Percentiles rank a stretch among this genome's conserved stretches.
Conservation (phyloP, 169 alveolate genomes). For the Plasmodium malariae region DNA sequence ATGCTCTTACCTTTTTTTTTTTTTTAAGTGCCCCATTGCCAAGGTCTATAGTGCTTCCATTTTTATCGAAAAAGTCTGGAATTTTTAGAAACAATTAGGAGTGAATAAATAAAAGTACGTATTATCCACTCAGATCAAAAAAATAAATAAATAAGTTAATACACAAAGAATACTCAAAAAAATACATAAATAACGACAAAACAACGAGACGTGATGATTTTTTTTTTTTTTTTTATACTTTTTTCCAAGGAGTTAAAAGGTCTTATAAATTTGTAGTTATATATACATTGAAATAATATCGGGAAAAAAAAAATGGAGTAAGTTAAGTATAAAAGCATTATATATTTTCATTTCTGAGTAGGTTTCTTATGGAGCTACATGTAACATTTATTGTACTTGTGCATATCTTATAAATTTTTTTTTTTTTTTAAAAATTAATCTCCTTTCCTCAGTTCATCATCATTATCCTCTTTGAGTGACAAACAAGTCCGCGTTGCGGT, state of each 20-base stretch:
- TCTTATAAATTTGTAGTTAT: neutral
- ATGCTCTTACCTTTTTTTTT: slow-evolving; percentile 19
- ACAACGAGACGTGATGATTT: neutral
- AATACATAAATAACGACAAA: neutral
- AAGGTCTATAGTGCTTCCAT: slow-evolving; percentile 57
- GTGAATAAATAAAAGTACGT: too few species aligned
- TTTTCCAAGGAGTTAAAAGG: neutral
- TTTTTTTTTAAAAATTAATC: too few species aligned
- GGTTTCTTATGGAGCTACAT: too few species aligned
- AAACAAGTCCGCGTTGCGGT: too few species aligned
- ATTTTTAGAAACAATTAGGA: neutral
- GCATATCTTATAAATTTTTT: too few species aligned
- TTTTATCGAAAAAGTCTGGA: slow-evolving; percentile 39
- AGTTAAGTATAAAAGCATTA: neutral
- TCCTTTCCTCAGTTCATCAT: too few species aligned
- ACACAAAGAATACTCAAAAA: neutral
- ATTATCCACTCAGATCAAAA: too few species aligned
- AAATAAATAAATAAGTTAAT: too few species aligned
- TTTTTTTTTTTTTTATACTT: neutral
- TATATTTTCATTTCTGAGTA: neutral
- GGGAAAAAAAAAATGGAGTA: neutral
- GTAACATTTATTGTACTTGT: too few species aligned
- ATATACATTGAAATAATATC: neutral
- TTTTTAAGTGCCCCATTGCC: slow-evolving; percentile 32
- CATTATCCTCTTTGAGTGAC: too few species aligned